Evolutionary conservation across 2,329 filamentous ascomycete genomes (phyloP).

Genomic region (Aspergillus ochraceus): DNA sequence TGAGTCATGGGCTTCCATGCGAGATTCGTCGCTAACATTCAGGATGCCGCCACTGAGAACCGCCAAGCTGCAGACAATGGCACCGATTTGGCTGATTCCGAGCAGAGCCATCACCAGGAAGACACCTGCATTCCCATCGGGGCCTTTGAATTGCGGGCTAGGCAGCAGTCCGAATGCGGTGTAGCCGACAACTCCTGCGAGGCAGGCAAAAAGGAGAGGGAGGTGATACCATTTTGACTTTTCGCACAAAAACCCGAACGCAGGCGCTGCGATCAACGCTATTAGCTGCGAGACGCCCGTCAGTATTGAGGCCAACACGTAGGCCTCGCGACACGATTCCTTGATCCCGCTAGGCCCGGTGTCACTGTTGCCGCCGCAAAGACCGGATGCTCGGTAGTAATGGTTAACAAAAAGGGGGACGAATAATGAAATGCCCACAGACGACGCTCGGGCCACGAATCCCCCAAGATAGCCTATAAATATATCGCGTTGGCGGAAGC

Average conservation of each 20-base stretch:
- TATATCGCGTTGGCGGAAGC: slow-evolving; percentile 74
- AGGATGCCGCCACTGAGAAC: slow-evolving; percentile 80
- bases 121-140: slow-evolving; percentile 67
- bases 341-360: slow-evolving; percentile 64
- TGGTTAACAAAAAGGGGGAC: slow-evolving; percentile 91
- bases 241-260: slow-evolving; percentile 84
- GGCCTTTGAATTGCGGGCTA: slow-evolving; percentile 72
- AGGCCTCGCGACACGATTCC: slow-evolving; percentile 79
- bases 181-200: slow-evolving; percentile 78
- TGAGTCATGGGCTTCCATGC: slow-evolving; percentile 8
- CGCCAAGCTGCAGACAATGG: slow-evolving; percentile 93
- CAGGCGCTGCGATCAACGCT: slow-evolving; percentile 78
- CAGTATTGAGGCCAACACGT: slow-evolving; percentile 81
- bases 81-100: slow-evolving; percentile 91
- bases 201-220: slow-evolving; percentile 70
- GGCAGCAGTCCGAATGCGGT: slow-evolving; percentile 70
- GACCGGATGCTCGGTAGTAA: slow-evolving; percentile 79
- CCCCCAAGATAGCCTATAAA: slow-evolving; percentile 87
- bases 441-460: slow-evolving; percentile 91
- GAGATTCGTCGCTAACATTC: slow-evolving; percentile 28
- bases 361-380: slow-evolving; percentile 60
- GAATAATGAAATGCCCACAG: slow-evolving; percentile 92
- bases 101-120: slow-evolving; percentile 78
- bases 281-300: slow-evolving; percentile 87
- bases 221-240: slow-evolving; percentile 66